Conservation (phyloP, 1,139 yeast species). For the Candida sanyaensis region DNA sequence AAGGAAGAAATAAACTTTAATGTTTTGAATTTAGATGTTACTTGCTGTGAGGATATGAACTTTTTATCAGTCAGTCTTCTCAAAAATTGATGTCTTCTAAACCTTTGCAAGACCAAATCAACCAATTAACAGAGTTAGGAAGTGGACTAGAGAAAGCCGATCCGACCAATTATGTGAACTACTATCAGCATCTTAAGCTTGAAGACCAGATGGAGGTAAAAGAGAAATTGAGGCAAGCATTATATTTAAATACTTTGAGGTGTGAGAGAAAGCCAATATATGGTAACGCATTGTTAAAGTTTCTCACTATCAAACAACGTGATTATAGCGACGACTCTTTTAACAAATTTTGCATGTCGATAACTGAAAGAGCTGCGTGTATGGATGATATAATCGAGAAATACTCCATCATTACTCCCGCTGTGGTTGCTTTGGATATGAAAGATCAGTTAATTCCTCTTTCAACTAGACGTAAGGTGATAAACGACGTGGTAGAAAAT, state of each 20-base stretch:
- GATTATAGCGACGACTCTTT: slow-evolving; percentile 18
- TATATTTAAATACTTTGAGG: slow-evolving; percentile 65
- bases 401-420: slow-evolving; percentile 86
- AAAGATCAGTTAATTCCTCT: slow-evolving; percentile 55
- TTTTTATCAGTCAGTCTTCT: slow-evolving; percentile 53
- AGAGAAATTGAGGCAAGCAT: slow-evolving; percentile 54
- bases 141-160: slow-evolving; percentile 35
- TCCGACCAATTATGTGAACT: slow-evolving; percentile 55
- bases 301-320: slow-evolving; percentile 18
- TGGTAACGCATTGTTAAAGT: slow-evolving; percentile 45
- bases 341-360: slow-evolving; percentile 27
- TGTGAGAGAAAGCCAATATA: slow-evolving; percentile 59
- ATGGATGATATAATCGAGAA: slow-evolving; percentile 63
- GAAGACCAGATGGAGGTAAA: slow-evolving; percentile 52
- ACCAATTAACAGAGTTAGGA: slow-evolving; percentile 32
- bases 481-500: slow-evolving; percentile 34
- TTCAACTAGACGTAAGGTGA: slow-evolving; percentile 30
- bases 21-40: slow-evolving; percentile 63
- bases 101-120: slow-evolving; percentile 47
- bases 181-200: slow-evolving; percentile 58
- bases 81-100: slow-evolving; percentile 48
- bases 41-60: slow-evolving; percentile 47
- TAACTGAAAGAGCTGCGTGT: slow-evolving; percentile 42
- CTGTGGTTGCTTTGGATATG: slow-evolving; percentile 78
- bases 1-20: slow-evolving; percentile 45